Percentiles rank a stretch among this genome's conserved stretches.
These are phyloP conservation scores for Penicillium sp. DNA, from an alignment of 2,329 filamentous ascomycete genomes.

Conservation along the genomic window DNA sequence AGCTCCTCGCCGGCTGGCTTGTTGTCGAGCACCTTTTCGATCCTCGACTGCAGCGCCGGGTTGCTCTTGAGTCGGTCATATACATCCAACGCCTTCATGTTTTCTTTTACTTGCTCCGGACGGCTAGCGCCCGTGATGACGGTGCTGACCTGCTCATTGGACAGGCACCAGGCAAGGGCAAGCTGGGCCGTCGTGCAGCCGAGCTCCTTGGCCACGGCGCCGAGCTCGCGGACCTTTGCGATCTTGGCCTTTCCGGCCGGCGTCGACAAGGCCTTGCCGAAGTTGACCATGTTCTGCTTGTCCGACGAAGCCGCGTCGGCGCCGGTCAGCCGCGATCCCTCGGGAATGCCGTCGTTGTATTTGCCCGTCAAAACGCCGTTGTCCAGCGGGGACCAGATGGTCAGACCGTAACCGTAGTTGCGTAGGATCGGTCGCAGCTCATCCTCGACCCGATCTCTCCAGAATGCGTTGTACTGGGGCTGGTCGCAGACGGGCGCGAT, in stretches of 20 bases:
- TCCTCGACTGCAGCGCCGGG: too few species aligned
- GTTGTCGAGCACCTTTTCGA: too few species aligned
- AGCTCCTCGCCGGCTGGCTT: too few species aligned
- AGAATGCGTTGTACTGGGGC: constrained; percentile 65
- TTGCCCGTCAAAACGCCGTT: constrained; percentile 65
- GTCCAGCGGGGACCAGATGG: constrained; percentile 62
- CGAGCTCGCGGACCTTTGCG: too few species aligned
- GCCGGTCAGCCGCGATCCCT: constrained; percentile 57
- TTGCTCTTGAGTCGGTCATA: too few species aligned
- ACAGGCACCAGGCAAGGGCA: constrained; percentile 59
- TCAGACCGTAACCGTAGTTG: constrained; percentile 61
- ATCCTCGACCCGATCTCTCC: constrained; percentile 60
- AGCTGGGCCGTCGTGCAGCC: constrained; percentile 55
- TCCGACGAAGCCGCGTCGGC: too few species aligned
- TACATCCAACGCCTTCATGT: constrained; percentile 44
- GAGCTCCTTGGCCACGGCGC: constrained; percentile 35
- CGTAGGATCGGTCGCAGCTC: constrained; percentile 62
- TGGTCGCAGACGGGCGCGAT: constrained; percentile 57
- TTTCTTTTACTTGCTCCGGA: constrained; percentile 46
- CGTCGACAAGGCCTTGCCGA: constrained; percentile 18
- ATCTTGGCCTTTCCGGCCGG: too few species aligned
- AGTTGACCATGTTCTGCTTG: constrained; percentile 34
- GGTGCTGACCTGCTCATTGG: constrained; percentile 56
- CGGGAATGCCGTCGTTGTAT: constrained; percentile 63
- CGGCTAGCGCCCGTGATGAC: constrained; percentile 45